These are phyloP conservation scores for Teratosphaeria gauchensis DNA, from an alignment of 2,329 filamentous ascomycete genomes.

Conservation along the genomic window DNA sequence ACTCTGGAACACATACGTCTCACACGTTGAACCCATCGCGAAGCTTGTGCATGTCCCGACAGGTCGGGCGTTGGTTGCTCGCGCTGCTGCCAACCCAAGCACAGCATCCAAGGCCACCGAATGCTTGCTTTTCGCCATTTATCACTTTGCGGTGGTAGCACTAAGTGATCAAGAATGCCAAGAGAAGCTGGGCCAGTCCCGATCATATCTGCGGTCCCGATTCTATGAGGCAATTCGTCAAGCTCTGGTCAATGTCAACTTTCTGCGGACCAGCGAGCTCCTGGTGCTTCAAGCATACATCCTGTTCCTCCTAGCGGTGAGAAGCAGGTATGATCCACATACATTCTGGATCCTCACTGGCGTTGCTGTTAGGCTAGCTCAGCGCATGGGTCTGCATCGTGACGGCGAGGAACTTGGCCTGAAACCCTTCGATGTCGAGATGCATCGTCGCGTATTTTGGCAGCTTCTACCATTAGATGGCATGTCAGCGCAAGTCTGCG, in stretches of 20 bases:
- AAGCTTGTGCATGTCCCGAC: constrained; percentile 60
- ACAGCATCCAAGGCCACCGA: constrained; percentile 51
- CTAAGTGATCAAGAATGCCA: constrained; percentile 38
- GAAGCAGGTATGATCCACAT: constrained; percentile 36
- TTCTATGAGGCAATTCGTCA: constrained; percentile 46
- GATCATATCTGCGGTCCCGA: constrained; percentile 35
- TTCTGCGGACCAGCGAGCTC: constrained; percentile 57
- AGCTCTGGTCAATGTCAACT: constrained; percentile 55
- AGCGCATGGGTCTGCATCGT: constrained; percentile 52
- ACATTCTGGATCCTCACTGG: constrained; percentile 57
- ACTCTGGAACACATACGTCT: constrained; percentile 50
- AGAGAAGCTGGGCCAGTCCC: constrained; percentile 40
- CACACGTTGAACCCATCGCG: constrained; percentile 62
- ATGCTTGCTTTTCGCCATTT: constrained; percentile 51
- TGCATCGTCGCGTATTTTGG: constrained; percentile 53
- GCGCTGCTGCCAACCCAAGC: constrained; percentile 30
- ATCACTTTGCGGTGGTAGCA: constrained; percentile 48
- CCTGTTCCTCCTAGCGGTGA: constrained; percentile 44
- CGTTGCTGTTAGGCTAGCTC: constrained; percentile 50
- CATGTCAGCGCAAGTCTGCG: constrained; percentile 21
- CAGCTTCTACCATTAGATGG: constrained; percentile 53
- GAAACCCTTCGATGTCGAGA: constrained; percentile 46
- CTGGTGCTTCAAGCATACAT: constrained; percentile 58
- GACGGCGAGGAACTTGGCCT: constrained; percentile 46
- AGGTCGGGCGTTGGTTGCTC: constrained; percentile 44